These are phyloP conservation scores for Paxillus ammoniavirescens DNA, from an alignment of 768 basidiomycete genomes.

Conservation along the genomic window DNA sequence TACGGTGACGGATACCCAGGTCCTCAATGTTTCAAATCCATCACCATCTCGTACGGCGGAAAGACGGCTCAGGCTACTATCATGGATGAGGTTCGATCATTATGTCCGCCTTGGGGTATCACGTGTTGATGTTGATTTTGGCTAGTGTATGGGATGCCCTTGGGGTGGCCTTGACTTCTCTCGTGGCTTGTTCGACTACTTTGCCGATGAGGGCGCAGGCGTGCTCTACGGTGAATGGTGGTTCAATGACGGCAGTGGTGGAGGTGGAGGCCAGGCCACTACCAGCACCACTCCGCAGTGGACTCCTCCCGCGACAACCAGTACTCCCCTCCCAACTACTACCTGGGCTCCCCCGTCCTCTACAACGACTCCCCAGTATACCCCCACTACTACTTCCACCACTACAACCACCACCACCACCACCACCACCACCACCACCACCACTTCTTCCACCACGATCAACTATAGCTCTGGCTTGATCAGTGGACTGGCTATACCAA, in stretches of 20 bases:
- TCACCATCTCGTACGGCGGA: slow-evolving; percentile 62
- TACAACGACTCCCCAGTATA: slow-evolving; percentile 17
- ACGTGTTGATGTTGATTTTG: slow-evolving; percentile 1
- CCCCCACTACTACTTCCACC: slow-evolving; percentile 25
- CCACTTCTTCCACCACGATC: slow-evolving; percentile 22
- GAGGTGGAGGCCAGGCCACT: slow-evolving; percentile 13
- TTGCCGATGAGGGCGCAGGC: slow-evolving; percentile 47
- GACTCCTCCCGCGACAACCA: slow-evolving; percentile 11
- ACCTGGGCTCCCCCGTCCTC: slow-evolving; percentile 16
- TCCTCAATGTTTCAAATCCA: slow-evolving; percentile 56
- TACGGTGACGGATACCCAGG: slow-evolving; percentile 64
- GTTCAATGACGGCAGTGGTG: slow-evolving; percentile 42
- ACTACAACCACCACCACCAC: slow-evolving; percentile 15
- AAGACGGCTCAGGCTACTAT: slow-evolving; percentile 57
- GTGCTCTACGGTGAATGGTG: slow-evolving; percentile 64
- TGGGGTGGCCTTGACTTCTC: slow-evolving; percentile 68
- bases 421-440: slow-evolving; percentile 17
- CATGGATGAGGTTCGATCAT: slow-evolving; percentile 53
- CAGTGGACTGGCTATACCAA: slow-evolving; percentile 28
- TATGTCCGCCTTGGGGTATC: neutral
- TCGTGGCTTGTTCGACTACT: slow-evolving; percentile 61
- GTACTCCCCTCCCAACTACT: slow-evolving; percentile 14
- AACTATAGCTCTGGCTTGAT: slow-evolving; percentile 12
- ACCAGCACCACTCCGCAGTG: slow-evolving; percentile 22
- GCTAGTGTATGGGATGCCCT: slow-evolving; percentile 66